Evolutionary conservation across 1,284 basidiomycete species (phyloP), one percentile per base, ranked within the genome.

Genomic region (Ceratobasidium papillatum): DNA sequence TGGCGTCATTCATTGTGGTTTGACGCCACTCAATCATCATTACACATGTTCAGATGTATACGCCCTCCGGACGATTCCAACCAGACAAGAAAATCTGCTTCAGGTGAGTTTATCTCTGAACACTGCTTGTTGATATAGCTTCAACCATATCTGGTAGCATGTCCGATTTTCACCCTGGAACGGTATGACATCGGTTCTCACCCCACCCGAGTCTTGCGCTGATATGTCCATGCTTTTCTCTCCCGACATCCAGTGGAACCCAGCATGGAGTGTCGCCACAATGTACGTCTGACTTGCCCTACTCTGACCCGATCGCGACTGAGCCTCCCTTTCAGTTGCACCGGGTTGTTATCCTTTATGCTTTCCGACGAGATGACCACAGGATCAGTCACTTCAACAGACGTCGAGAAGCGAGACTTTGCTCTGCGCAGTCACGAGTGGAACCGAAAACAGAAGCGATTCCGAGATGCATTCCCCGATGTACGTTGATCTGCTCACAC

Each of bases 331-430:
- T 47, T 78, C 78, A 96, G 95, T 83, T 87, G 98, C 77, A 97
- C 95, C n/a, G 96, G 96, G 38, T 86, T 98, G 27, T 85, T 98
- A 54, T 96, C 94, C 5, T 98, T 98, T 84, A 98, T 98, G 96
- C 88, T 96, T 71, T 92, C 94, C 1, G 95, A 98, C 79, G 96
- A 98, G 85, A 95, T 98, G 89, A 98, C 96, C 0, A 96, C 96
- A 0, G 96, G 96, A 12, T 94, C 93, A 0, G 90, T 97, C 56
- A 93, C 89, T 19, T 91, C 93, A 0, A 89, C 90, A n/a, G 90
- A 92, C 62, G 85, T 86, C 3, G 92, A 97, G 80, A 96, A 96
- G 82, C 88, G 88, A 68, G 83, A 85, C 0, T 90, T 94, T 75
- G 95, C 96, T 0, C 83, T 85, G 2, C 87, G 90, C 74, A 95